These are phyloP conservation scores for Actinomortierella ambigua DNA, from an alignment of 371 early-diverging fungal genomes.

Conservation along the genomic window DNA sequence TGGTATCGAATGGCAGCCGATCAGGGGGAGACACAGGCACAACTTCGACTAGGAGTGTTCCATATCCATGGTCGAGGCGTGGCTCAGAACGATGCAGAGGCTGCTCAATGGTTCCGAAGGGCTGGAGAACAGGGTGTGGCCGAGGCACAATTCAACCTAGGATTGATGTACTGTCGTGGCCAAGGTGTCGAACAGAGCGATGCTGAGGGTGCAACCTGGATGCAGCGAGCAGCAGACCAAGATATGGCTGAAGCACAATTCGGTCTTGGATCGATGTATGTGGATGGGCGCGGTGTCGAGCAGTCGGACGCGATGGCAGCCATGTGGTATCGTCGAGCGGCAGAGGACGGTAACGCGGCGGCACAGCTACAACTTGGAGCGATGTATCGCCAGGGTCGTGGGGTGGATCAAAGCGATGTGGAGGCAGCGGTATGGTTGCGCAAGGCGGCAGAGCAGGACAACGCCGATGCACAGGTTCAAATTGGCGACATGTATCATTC, in stretches of 20 bases:
- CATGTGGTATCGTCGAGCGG: slow-evolving; percentile 61
- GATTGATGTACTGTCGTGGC: too few relatives aligned
- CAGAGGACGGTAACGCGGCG: slow-evolving; percentile 54
- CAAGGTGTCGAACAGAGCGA: too few relatives aligned
- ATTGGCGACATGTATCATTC: too few relatives aligned
- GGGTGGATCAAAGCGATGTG: slow-evolving; percentile 52
- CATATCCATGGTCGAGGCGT: too few relatives aligned
- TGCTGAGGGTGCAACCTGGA: too few relatives aligned
- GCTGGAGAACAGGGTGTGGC: slow-evolving; percentile 61
- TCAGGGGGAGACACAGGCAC: slow-evolving; percentile 64
- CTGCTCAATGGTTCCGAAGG: slow-evolving; percentile 45
- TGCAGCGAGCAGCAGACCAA: slow-evolving; percentile 75
- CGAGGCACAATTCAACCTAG: too few relatives aligned
- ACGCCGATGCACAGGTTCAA: too few relatives aligned
- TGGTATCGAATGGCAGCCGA: slow-evolving; percentile 63
- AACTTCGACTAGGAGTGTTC: slow-evolving; percentile 67
- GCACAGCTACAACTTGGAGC: slow-evolving; percentile 76
- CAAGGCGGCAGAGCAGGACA: slow-evolving; percentile 16
- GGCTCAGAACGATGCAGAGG: slow-evolving; percentile 50
- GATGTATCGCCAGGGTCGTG: slow-evolving; percentile 76
- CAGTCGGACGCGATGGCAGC: slow-evolving; percentile 59
- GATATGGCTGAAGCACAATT: slow-evolving; percentile 66
- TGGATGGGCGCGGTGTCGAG: too few relatives aligned
- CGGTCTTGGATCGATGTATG: too few relatives aligned
- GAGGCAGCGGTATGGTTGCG: slow-evolving; percentile 58